phyloP scores from a whole-genome alignment of 164 flowering plant genomes.

The Stephania yunnanensis region DNA sequence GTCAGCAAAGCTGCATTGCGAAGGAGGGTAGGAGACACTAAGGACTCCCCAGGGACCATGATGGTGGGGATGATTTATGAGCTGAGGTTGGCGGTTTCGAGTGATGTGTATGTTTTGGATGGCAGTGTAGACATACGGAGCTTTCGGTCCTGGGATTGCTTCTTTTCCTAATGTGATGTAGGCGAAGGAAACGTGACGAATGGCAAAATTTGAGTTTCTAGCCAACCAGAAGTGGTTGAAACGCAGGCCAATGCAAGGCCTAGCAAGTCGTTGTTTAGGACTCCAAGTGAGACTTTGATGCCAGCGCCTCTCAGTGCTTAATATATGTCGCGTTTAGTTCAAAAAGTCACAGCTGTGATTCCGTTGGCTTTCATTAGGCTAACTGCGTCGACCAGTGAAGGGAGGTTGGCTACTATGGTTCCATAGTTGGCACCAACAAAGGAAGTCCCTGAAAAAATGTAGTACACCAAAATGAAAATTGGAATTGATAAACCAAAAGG shows the following conservation, averaged over 20 bases:
- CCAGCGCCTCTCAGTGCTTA: background rate
- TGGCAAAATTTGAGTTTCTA: background rate
- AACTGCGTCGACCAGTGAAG: background rate
- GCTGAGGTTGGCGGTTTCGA: background rate
- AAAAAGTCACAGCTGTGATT: background rate
- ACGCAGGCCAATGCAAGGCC: background rate
- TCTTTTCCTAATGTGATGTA: constrained; percentile 1
- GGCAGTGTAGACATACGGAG: background rate
- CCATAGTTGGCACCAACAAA: constrained; percentile 2
- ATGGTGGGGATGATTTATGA: background rate
- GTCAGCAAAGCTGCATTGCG: background rate
- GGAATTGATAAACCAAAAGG: no score
- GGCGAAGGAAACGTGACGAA: background rate
- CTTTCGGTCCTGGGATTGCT: background rate
- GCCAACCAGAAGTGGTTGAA: background rate
- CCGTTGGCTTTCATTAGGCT: background rate
- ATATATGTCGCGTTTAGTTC: background rate
- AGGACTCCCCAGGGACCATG: background rate
- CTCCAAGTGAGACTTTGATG: background rate
- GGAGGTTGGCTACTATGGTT: background rate
- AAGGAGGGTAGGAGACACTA: constrained; percentile 1
- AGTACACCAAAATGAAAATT: background rate
- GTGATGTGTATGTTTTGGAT: background rate
- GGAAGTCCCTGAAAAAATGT: background rate
- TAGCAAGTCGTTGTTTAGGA: background rate